Conservation (phyloP, 2,329 filamentous ascomycete genomes). For the Fusarium cicatricum region DNA sequence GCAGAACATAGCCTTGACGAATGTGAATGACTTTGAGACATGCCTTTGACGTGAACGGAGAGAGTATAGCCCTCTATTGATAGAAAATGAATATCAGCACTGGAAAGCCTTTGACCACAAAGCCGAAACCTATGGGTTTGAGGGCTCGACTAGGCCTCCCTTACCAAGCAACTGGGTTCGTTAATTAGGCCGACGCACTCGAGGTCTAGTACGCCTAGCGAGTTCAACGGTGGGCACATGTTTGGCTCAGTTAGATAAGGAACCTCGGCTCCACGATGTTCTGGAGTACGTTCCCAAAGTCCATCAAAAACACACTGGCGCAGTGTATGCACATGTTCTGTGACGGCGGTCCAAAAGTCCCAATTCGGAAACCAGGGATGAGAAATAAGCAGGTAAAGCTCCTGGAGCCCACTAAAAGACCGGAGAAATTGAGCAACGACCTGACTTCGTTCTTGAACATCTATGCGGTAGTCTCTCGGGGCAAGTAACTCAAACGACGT, state of each 20-base stretch:
- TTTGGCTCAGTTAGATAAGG: background rate
- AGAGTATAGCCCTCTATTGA: background rate
- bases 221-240: background rate
- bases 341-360: background rate
- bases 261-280: background rate
- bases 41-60: background rate
- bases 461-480: background rate
- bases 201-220: background rate
- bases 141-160: too few species aligned
- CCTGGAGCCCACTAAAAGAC: background rate
- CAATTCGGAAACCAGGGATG: background rate
- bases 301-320: background rate
- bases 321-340: background rate
- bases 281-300: background rate
- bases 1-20: background rate
- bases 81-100: background rate
- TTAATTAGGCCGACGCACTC: background rate
- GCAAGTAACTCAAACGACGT: background rate
- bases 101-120: too few species aligned
- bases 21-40: background rate
- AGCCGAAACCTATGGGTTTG: too few species aligned
- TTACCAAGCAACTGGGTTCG: background rate
- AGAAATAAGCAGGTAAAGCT: background rate
- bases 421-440: background rate
- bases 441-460: background rate